phyloP scores from a whole-genome alignment of 805 yeast species.

The Debaryomyces maramus region DNA sequence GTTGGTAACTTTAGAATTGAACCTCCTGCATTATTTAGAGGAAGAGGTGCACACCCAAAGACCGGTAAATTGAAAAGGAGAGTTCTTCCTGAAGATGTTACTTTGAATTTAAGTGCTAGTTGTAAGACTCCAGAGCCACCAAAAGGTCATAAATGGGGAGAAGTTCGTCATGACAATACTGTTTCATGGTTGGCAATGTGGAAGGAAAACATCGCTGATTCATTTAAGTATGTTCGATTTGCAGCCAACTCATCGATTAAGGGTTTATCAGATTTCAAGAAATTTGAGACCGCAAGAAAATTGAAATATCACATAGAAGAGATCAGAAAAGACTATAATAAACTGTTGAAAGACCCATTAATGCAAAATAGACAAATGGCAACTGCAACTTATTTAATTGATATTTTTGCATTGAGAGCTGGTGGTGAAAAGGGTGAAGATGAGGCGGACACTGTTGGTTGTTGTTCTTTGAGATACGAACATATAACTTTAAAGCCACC shows the following conservation, averaged over 20 bases:
- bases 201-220: conserved; percentile 87
- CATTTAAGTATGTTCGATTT: conserved; percentile 84
- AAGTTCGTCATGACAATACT: conserved; percentile 79
- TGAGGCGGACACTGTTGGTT: conserved; percentile 97
- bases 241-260: conserved; percentile 89
- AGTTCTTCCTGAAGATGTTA: conserved; percentile 85
- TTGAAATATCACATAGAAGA: conserved; percentile 68
- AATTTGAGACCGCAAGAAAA: conserved; percentile 91
- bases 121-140: conserved; percentile 81
- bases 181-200: conserved; percentile 98
- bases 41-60: conserved; percentile 96
- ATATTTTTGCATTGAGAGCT: conserved; percentile 91
- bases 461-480: conserved; percentile 90
- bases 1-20: conserved; percentile 94
- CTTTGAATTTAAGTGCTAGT: conserved; percentile 74
- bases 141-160: conserved; percentile 88
- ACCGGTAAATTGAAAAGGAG: conserved; percentile 89
- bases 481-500: conserved; percentile 88
- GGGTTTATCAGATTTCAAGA: conserved; percentile 87
- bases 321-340: conserved; percentile 74
- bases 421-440: conserved; percentile 98
- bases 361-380: conserved; percentile 92
- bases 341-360: conserved; percentile 64
- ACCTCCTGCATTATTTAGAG: conserved; percentile 95
- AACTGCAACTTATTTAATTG: conserved; percentile 89